These are phyloP conservation scores for Viola pubescens DNA, from an alignment of 441 rosid species.

Conservation along the genomic window DNA sequence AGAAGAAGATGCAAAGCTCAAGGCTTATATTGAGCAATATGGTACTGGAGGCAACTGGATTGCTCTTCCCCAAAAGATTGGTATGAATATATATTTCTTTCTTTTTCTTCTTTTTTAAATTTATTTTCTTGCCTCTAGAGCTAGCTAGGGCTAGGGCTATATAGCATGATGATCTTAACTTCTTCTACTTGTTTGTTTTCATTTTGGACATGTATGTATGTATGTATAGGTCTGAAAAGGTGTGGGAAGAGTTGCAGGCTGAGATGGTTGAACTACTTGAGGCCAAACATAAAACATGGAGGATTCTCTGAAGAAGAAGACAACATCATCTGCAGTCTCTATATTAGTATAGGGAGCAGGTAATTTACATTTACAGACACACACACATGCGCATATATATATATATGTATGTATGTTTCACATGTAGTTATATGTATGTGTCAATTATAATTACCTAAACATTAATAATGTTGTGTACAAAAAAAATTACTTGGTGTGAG, in stretches of 20 bases:
- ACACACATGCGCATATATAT: constrained; percentile 11
- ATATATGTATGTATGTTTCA: constrained; percentile 13
- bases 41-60: constrained; percentile 98
- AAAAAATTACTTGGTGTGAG: not conserved
- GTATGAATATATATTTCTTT: constrained; percentile 26
- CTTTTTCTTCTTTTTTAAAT: not conserved
- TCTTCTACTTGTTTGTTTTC: constrained; percentile 3
- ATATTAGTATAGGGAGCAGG: constrained; percentile 98
- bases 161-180: not conserved
- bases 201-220: not conserved
- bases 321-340: constrained; percentile 89
- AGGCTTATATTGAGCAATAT: constrained; percentile 64
- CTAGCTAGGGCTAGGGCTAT: not conserved
- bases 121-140: not conserved
- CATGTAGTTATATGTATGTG: constrained; percentile 10
- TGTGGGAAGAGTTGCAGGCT: constrained; percentile 97
- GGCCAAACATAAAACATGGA: constrained; percentile 93
- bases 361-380: constrained; percentile 12
- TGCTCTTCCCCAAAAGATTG: constrained; percentile 96
- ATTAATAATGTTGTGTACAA: constrained; percentile 12
- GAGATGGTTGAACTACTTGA: constrained; percentile 92
- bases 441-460: constrained; percentile 30
- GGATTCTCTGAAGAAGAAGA: constrained; percentile 98
- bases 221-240: constrained; percentile 63
- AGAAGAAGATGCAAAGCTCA: constrained; percentile 89